A percentile compares a stretch with the other conserved stretches of the same genome.
These are phyloP conservation scores for Mercurialis annua DNA, from an alignment of 345 rosid species.

Conservation along the genomic window DNA sequence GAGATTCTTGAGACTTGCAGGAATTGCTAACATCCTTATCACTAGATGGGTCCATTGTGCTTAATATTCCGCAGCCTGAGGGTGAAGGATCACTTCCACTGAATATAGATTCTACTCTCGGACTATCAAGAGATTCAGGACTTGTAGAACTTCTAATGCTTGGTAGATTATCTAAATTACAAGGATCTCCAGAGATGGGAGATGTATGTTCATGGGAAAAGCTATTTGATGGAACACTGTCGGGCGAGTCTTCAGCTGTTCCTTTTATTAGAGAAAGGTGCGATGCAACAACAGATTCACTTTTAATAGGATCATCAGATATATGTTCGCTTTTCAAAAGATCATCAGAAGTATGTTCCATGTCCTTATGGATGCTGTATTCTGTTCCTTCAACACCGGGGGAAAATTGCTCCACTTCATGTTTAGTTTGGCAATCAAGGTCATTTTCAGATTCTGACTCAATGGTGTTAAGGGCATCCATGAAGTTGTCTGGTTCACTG, in stretches of 20 bases:
- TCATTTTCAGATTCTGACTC: constrained; percentile 74
- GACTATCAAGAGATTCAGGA: constrained; percentile 3
- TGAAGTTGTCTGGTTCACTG: constrained; percentile 69
- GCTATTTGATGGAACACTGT: constrained; percentile 30
- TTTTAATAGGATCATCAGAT: constrained; percentile 23
- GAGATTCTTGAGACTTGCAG: constrained; percentile 37
- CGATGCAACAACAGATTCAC: constrained; percentile 28
- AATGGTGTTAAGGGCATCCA: constrained; percentile 83
- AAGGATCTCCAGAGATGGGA: constrained; percentile 32
- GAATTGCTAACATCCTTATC: constrained; percentile 20
- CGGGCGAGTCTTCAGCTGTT: constrained; percentile 19
- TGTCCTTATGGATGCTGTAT: constrained; percentile 18
- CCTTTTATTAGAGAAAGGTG: constrained; percentile 24
- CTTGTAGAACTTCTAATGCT: constrained; percentile 4
- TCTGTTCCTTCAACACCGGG: constrained; percentile 23
- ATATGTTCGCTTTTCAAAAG: no score
- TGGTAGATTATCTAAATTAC: constrained; percentile 34
- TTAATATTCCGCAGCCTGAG: constrained; percentile 21
- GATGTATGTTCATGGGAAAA: constrained; percentile 27
- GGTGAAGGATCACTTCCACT: constrained; percentile 27
- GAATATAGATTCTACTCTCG: constrained; percentile 17
- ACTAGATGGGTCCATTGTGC: constrained; percentile 18
- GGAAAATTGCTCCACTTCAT: constrained; percentile 34
- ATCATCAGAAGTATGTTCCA: constrained; percentile 18
- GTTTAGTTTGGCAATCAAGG: constrained; percentile 47